phyloP scores from a whole-genome alignment of 306 rosid species.

The Lathyrus aphaca region DNA sequence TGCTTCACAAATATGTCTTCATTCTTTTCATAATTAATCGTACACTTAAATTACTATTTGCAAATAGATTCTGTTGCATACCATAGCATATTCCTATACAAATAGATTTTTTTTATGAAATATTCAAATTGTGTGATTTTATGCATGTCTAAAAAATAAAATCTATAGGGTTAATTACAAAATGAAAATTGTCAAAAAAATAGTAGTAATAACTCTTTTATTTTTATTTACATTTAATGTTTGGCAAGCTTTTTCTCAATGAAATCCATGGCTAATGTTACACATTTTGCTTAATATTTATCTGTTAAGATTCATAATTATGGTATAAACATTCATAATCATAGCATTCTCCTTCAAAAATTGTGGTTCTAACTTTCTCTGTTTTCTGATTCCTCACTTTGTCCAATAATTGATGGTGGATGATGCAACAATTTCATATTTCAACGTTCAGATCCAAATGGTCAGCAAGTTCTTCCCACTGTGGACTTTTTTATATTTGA shows the following conservation, averaged over 20 bases:
- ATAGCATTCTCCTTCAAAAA: background rate
- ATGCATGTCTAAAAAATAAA: no score
- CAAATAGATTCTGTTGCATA: background rate
- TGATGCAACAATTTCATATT: conserved; percentile 4
- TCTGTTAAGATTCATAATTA: background rate
- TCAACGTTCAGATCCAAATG: conserved; percentile 71
- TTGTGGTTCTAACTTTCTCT: conserved; percentile 13
- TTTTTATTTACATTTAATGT: background rate
- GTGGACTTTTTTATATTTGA: background rate
- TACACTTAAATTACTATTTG: conserved; percentile 26
- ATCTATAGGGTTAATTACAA: no score
- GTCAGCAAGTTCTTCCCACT: conserved; percentile 42
- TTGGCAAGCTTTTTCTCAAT: background rate
- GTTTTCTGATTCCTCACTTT: conserved; percentile 22
- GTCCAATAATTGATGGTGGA: conserved; percentile 12
- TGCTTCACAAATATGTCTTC: conserved; percentile 21
- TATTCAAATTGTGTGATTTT: no score
- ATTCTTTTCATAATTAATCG: conserved; percentile 1
- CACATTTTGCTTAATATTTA: background rate
- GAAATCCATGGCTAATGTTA: background rate
- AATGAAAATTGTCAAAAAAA: no score
- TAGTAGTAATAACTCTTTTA: background rate
- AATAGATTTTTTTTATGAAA: no score
- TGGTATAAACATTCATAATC: background rate
- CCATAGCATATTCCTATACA: background rate